These are phyloP conservation scores for Phialocephala sp. DNA, from an alignment of 2,329 filamentous ascomycete species.

Conservation along the genomic window DNA sequence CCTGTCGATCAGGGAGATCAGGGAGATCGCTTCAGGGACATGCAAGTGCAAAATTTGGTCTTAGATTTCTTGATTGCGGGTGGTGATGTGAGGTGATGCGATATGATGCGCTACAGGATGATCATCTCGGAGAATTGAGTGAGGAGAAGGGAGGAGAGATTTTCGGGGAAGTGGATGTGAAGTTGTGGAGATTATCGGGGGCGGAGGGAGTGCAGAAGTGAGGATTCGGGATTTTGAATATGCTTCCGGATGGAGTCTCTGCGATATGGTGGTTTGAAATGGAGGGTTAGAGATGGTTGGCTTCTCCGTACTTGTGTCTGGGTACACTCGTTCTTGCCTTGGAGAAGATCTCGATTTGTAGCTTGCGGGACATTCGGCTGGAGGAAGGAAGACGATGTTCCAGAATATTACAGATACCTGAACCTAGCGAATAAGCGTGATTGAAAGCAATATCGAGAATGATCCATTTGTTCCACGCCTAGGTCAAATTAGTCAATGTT, in stretches of 20 bases:
- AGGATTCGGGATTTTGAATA: too few species aligned
- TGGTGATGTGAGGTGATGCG: not conserved
- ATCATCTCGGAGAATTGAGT: not conserved
- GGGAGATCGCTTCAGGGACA: slow-evolving; percentile 2
- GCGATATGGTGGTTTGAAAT: too few species aligned
- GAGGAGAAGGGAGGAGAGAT: not conserved
- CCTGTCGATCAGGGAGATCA: slow-evolving; percentile 10
- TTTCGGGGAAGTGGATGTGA: not conserved
- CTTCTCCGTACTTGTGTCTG: not conserved
- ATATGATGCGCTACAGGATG: not conserved
- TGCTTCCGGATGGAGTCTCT: too few species aligned
- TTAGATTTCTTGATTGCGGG: not conserved
- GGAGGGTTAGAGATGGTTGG: too few species aligned
- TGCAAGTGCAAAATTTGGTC: not conserved
- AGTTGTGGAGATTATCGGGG: not conserved
- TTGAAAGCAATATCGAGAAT: not conserved
- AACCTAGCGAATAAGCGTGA: not conserved
- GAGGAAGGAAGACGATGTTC: not conserved
- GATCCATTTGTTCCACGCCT: not conserved
- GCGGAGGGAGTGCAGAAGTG: not conserved
- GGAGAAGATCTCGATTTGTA: not conserved
- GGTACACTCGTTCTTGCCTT: not conserved
- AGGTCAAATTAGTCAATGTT: not conserved
- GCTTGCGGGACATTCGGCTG: not conserved
- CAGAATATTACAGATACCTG: not conserved